These are phyloP conservation scores for Porodaedalea pini DNA, from an alignment of 1,284 basidiomycete genomes.

Conservation along the genomic window DNA sequence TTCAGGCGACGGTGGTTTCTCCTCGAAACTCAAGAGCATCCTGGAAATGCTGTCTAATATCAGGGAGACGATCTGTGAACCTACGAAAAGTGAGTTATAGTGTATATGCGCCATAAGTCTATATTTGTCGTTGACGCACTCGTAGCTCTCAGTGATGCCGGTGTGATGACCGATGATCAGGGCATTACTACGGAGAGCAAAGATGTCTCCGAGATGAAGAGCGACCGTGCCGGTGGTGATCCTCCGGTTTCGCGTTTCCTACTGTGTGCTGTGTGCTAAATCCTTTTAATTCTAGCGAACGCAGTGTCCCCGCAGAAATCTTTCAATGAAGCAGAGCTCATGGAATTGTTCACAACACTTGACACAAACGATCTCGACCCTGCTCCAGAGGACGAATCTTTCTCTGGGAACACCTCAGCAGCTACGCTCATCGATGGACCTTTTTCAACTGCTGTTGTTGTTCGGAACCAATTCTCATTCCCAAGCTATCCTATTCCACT, in stretches of 20 bases:
- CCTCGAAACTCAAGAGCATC: background rate
- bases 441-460: background rate
- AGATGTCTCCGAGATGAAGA: background rate
- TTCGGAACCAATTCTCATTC: background rate
- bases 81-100: background rate
- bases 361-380: background rate
- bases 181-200: background rate
- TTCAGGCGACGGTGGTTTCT: background rate
- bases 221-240: background rate
- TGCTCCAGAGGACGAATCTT: background rate
- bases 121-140: background rate
- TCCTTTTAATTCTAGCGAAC: no score
- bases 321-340: background rate
- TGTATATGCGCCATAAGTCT: background rate
- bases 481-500: background rate
- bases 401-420: background rate
- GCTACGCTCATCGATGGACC: background rate
- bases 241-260: background rate
- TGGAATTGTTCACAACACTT: background rate
- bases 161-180: constrained; percentile 4
- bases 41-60: background rate
- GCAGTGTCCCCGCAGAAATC: background rate
- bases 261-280: background rate
- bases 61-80: background rate
- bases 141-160: background rate